Base-by-base conservation (phyloP, 2,329 filamentous ascomycete genomes). In the Aspergillus uvarum region DNA sequence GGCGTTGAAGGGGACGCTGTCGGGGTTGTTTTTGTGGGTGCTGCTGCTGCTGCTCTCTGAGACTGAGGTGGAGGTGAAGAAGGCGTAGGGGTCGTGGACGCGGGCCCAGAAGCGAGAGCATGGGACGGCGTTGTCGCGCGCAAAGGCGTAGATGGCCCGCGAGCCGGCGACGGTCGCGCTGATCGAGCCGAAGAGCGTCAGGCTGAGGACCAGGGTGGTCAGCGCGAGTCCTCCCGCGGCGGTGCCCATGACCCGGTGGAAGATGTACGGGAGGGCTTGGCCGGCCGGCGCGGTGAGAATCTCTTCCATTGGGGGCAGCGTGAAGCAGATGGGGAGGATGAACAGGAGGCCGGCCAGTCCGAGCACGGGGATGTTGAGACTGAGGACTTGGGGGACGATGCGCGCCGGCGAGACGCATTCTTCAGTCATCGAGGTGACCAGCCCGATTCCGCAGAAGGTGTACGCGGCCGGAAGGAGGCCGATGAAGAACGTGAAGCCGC, bases 381-480 rank as follows among this genome's bases (percentile, higher is more conserved):
- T 76, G 54, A 86, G 78, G 10, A 83, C 83, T 35, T 76, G 80
- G 0, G 83, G 83, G 0, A 86, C 73, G 65, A 82, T 82, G 22
- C 81, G 62, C 4, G 81, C 77, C 2, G 85, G 82, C 54, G 85
- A 77, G 7, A 77, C 70, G 42, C 82, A 84, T 70, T 87, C 85
- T 72, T 87, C 85, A 1, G 84, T 84, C 85, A 87, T 87, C 8
- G 82, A 82, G 0, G 83, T 80, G 57, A 87, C 83, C 85, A 87
- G 87, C 2, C 85, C 85, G 24, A 87, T 78, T 2, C 84, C 85
- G 0, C 81, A 82, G 65, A 86, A 86, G 62, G 80, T 83, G 65
- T 85, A 86, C 7, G 83, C 83, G 0, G 83, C 79, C 2, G 85
- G 85, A 2, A 88, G 74, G 10, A 87, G 78, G 22, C 85, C 85